Conservation (phyloP, 345 rosid species). For the Melaleuca alternifolia region DNA sequence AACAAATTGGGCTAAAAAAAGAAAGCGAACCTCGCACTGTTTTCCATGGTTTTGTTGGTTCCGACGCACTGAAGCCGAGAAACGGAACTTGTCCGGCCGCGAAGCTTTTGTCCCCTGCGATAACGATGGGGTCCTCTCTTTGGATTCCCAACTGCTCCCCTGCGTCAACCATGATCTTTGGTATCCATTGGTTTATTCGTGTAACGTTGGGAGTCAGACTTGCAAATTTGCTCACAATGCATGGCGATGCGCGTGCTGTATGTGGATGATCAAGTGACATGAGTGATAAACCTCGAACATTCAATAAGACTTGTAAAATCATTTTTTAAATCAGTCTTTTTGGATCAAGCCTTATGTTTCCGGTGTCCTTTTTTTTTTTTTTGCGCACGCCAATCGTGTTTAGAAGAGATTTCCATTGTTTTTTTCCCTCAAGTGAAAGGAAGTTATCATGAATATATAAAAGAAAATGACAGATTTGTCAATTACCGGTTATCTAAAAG, state of each 20-base stretch:
- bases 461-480: too few species aligned
- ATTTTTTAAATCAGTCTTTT: too few species aligned
- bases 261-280: neutral
- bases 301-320: too few species aligned
- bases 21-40: constrained; percentile 1
- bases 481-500: too few species aligned
- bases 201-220: neutral
- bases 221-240: neutral
- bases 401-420: too few species aligned
- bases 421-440: too few species aligned
- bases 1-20: neutral
- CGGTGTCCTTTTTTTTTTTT: too few species aligned
- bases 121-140: neutral
- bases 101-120: constrained; percentile 21
- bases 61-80: constrained; percentile 13
- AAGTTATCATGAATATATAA: too few species aligned
- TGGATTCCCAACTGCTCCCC: neutral
- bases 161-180: neutral
- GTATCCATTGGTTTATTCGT: neutral
- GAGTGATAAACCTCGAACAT: neutral
- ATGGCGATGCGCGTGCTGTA: neutral
- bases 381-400: too few species aligned
- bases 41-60: constrained; percentile 17
- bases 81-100: constrained; percentile 7
- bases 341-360: too few species aligned